Evolutionary conservation across 2,329 filamentous ascomycete species (phyloP).

Genomic region (Clarireedia monteithiana): DNA sequence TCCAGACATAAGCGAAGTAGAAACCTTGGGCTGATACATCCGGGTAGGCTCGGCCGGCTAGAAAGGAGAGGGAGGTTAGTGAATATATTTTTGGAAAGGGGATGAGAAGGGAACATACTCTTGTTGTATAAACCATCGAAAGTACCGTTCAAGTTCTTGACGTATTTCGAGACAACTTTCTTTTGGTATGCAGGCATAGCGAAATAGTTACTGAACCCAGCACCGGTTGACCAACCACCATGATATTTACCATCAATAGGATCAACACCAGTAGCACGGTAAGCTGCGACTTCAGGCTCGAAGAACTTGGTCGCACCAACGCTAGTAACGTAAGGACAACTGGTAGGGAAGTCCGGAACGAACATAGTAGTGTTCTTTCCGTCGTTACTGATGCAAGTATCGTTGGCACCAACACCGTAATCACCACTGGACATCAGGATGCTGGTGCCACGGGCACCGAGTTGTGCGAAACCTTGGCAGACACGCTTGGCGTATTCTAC

Average conservation of each 20-base stretch:
- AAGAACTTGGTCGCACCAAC: constrained; percentile 19
- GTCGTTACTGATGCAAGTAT: constrained; percentile 44
- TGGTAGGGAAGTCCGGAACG: constrained; percentile 46
- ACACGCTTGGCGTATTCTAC: constrained; percentile 43
- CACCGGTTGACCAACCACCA: constrained; percentile 34
- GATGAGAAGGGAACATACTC: not conserved
- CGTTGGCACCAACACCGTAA: constrained; percentile 34
- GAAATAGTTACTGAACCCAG: constrained; percentile 47
- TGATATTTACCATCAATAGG: constrained; percentile 27
- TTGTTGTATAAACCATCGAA: constrained; percentile 40
- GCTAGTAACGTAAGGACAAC: constrained; percentile 28
- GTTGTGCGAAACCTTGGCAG: constrained; percentile 45
- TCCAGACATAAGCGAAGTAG: constrained; percentile 40
- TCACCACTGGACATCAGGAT: constrained; percentile 47
- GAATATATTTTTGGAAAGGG: not conserved
- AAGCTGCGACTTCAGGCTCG: constrained; percentile 23
- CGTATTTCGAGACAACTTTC: constrained; percentile 33
- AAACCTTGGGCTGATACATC: constrained; percentile 50
- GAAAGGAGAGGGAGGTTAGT: not conserved
- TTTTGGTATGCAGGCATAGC: constrained; percentile 39
- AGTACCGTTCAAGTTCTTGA: constrained; percentile 34
- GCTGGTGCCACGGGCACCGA: constrained; percentile 46
- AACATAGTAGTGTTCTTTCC: constrained; percentile 47
- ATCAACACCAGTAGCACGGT: constrained; percentile 25
- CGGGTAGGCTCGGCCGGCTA: constrained; percentile 39